Evolutionary conservation across 306 rosid genomes (phyloP).

Genomic region (Senna tora): DNA sequence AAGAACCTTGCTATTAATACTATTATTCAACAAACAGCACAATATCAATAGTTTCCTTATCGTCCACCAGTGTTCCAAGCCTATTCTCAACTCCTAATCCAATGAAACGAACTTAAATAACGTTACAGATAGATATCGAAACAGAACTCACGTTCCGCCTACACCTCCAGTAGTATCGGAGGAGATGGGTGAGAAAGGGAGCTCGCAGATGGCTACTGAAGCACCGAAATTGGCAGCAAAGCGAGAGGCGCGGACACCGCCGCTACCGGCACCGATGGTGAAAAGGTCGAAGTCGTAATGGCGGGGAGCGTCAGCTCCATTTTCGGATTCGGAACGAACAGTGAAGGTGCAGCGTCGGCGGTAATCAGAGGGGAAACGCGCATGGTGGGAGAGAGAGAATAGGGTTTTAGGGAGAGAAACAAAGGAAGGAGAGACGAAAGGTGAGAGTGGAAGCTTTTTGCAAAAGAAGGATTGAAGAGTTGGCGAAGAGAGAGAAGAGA

Average conservation of each 20-base stretch:
- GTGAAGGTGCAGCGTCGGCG: conserved; percentile 39
- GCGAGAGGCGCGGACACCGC: conserved; percentile 94
- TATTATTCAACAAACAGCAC: neutral
- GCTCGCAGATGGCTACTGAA: conserved; percentile 86
- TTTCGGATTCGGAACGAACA: conserved; percentile 52
- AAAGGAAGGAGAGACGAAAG: neutral
- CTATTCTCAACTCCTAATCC: conserved; percentile 6
- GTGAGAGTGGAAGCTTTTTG: conserved; percentile 32
- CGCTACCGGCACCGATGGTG: conserved; percentile 95
- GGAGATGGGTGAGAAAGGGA: conserved; percentile 86
- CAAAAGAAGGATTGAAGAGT: conserved; percentile 33
- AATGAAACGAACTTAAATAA: neutral
- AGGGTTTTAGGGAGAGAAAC: conserved; percentile 33
- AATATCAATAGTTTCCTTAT: neutral
- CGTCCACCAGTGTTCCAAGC: neutral
- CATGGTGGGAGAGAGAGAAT: conserved; percentile 11
- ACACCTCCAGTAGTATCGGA: conserved; percentile 90
- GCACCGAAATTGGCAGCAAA: conserved; percentile 78
- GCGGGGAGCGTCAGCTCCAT: conserved; percentile 53
- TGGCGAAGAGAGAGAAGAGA: conserved; percentile 32
- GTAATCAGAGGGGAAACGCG: conserved; percentile 21
- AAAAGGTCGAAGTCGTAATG: conserved; percentile 86
- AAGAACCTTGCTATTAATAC: neutral
- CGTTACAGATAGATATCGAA: neutral
- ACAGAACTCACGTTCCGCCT: conserved; percentile 83